Evolutionary conservation across 371 early-diverging fungal species (phyloP), one percentile per base, ranked within the genome.

Genomic region (Apophysomyces sp.): DNA sequence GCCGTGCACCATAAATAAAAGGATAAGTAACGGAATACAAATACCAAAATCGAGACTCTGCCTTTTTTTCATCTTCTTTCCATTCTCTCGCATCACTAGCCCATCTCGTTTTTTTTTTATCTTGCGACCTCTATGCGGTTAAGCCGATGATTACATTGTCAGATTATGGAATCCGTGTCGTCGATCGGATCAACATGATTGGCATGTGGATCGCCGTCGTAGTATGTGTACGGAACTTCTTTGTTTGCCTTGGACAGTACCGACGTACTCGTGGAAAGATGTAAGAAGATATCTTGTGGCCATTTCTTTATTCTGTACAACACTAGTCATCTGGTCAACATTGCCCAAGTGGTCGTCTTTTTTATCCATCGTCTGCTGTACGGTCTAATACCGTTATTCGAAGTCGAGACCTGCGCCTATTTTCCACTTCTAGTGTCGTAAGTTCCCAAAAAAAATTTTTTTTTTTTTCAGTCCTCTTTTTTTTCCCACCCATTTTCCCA

Each of bases 351-450:
- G 2, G 21, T 62, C 15, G 73, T 71, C 11, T 58, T 76, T 26
- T 52, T 65, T 16, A 52, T 80, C 8, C 77, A 76, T 40, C 72
- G 76, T 27, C 49, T 71, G 13, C 40, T 74, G 28, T 76, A 77
- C 52, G 80, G 80, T 0, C 37, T 76, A 28, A 73, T 80, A 27
- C 80, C 80, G 21, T 44, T 80, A 29, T 80, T 80, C 32, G 80
- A 80, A 65, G 68, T 80, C 5, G 59, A 54, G 12, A 74, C 80
- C 0, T 80, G 80, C 36, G 72, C 71, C 26, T 74, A 73, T 55
- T 80, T 72, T 30, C 80, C 80, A 41, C 37, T 80, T 11, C 71
- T 80, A 30, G 74, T 80, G 8, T 76, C 80, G 80, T 80, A 74
- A 72, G 73, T 74, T 15, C 27, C 21, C n/a, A n/a, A n/a, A n/a